These are phyloP conservation scores for Trametes pubescens DNA, from an alignment of 1,284 basidiomycete genomes.

Conservation along the genomic window DNA sequence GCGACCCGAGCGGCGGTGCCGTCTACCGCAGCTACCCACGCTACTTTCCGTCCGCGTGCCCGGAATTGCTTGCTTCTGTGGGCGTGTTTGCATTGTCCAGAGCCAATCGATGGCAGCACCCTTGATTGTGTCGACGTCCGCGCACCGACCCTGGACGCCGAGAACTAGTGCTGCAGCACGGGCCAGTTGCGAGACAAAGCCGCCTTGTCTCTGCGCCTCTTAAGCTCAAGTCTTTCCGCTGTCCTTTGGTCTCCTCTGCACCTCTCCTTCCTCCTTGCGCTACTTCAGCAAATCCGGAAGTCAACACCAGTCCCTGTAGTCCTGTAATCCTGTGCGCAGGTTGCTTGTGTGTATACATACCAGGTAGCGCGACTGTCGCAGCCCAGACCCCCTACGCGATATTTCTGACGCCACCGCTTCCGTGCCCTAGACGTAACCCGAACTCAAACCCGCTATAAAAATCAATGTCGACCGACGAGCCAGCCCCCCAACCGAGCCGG, in stretches of 20 bases:
- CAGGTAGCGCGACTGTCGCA: not conserved
- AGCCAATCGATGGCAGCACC: not conserved
- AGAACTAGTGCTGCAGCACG: conserved; percentile 15
- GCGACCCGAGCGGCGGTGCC: not conserved
- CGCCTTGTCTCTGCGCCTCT: conserved; percentile 4
- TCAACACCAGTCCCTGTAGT: no score
- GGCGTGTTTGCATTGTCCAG: not conserved
- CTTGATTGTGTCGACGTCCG: no score
- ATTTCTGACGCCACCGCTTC: conserved; percentile 19
- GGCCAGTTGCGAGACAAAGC: conserved; percentile 7
- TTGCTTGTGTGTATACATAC: not conserved
- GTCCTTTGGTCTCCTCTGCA: not conserved
- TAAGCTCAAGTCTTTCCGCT: not conserved
- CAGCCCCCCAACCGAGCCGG: not conserved
- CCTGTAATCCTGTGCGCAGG: not conserved
- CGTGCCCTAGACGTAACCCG: conserved; percentile 9
- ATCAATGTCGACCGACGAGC: conserved; percentile 3
- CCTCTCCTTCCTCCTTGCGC: not conserved
- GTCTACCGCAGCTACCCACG: conserved; percentile 15
- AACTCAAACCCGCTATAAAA: conserved; percentile 8
- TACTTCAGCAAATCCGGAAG: no score
- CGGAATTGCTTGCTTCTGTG: not conserved
- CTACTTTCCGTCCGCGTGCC: conserved; percentile 4
- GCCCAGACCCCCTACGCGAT: not conserved
- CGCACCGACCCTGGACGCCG: no score